Evolutionary conservation across 352 stramenopile species (phyloP).

Genomic region (Globisporangium heterothallicum): DNA sequence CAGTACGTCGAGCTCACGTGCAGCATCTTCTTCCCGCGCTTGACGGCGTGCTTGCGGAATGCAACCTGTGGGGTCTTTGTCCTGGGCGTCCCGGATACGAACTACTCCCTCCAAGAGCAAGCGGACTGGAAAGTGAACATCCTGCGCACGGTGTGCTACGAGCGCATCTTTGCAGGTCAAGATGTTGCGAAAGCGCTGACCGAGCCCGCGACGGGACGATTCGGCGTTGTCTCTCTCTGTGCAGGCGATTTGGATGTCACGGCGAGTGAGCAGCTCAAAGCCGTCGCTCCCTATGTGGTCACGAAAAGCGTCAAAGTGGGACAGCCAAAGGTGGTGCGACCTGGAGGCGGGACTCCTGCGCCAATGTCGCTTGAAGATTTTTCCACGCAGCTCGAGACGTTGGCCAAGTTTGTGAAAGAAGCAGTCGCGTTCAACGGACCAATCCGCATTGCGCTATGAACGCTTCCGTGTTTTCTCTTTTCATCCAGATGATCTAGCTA

Average conservation of each 20-base stretch:
- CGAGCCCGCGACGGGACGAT: slow-evolving; percentile 13
- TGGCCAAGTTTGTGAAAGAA: slow-evolving; percentile 25
- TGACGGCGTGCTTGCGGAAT: slow-evolving; percentile 25
- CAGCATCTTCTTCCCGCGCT: slow-evolving; percentile 41
- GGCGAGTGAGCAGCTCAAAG: slow-evolving; percentile 19
- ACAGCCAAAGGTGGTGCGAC: slow-evolving; percentile 3
- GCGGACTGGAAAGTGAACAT: slow-evolving; percentile 42
- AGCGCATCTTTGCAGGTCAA: slow-evolving; percentile 17
- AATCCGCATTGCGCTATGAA: slow-evolving; percentile 15
- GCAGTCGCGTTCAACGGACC: slow-evolving; percentile 17
- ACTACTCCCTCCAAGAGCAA: slow-evolving; percentile 30
- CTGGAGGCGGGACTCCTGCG: no score
- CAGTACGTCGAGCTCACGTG: slow-evolving; percentile 37
- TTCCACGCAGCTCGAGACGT: slow-evolving; percentile 23
- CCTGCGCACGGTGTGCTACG: slow-evolving; percentile 36
- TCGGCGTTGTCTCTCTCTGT: slow-evolving; percentile 27
- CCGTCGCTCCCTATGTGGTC: slow-evolving; percentile 31
- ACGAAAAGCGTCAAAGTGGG: slow-evolving; percentile 32
- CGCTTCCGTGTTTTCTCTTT: background rate
- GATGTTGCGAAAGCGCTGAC: slow-evolving; percentile 21
- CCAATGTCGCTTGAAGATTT: slow-evolving; percentile 25
- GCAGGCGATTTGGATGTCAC: slow-evolving; percentile 24
- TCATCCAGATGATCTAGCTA: no score
- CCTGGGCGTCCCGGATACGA: slow-evolving; percentile 27
- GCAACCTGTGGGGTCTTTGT: slow-evolving; percentile 35